Evolutionary conservation across 2,329 filamentous ascomycete species (phyloP).

Genomic region (Xylaria sp.): DNA sequence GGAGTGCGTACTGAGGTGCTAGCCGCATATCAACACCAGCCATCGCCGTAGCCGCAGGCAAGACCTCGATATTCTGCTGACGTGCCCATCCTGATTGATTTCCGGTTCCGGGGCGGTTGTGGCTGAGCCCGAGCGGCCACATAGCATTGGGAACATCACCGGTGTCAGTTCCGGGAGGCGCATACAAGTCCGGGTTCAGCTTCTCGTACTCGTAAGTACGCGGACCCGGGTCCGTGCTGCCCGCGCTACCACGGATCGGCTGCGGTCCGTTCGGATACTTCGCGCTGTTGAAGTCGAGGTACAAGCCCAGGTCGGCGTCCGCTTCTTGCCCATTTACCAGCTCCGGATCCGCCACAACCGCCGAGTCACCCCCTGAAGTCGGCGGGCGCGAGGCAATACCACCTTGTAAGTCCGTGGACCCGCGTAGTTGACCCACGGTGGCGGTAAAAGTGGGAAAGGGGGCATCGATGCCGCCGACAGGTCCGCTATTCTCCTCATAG

Average conservation of each 20-base stretch:
- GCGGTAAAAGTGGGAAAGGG: slow-evolving; percentile 54
- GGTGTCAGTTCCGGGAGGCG: slow-evolving; percentile 64
- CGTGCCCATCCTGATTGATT: slow-evolving; percentile 63
- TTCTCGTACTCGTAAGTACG: slow-evolving; percentile 63
- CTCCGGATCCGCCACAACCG: slow-evolving; percentile 53
- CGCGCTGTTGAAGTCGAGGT: slow-evolving; percentile 64
- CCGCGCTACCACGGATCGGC: slow-evolving; percentile 63
- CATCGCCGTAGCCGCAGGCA: slow-evolving; percentile 63
- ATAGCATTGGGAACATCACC: slow-evolving; percentile 59
- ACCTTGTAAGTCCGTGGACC: slow-evolving; percentile 54
- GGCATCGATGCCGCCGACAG: slow-evolving; percentile 55
- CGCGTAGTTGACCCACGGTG: slow-evolving; percentile 55
- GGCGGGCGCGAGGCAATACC: slow-evolving; percentile 54
- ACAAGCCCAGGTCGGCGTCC: slow-evolving; percentile 61
- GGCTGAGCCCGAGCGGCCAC: slow-evolving; percentile 66
- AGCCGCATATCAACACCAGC: slow-evolving; percentile 70
- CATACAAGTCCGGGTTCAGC: slow-evolving; percentile 65
- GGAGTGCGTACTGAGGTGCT: slow-evolving; percentile 53
- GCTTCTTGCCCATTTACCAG: slow-evolving; percentile 63
- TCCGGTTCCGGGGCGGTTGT: slow-evolving; percentile 59
- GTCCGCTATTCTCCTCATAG: slow-evolving; percentile 57
- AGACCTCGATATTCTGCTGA: slow-evolving; percentile 62
- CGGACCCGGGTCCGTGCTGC: slow-evolving; percentile 64
- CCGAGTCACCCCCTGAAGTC: slow-evolving; percentile 53
- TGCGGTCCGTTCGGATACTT: slow-evolving; percentile 56